phyloP scores from a whole-genome alignment of 2,329 filamentous ascomycete species.

The Fusarium ramigenum region DNA sequence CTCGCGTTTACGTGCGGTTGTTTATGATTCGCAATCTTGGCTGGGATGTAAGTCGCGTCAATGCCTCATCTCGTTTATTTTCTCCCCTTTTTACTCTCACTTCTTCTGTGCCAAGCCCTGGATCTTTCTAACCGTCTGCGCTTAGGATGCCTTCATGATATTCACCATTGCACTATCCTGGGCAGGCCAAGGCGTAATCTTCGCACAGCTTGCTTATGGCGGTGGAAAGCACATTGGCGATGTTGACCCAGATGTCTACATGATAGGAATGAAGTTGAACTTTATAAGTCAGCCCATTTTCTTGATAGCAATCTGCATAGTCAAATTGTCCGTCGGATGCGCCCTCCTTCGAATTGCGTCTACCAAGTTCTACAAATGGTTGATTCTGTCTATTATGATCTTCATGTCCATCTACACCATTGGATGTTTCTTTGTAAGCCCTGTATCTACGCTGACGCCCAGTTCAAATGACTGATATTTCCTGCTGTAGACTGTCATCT shows the following conservation, averaged over 20 bases:
- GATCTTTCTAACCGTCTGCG: not conserved
- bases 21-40: constrained; percentile 58
- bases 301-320: constrained; percentile 51
- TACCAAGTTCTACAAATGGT: constrained; percentile 46
- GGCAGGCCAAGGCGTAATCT: constrained; percentile 51
- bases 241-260: constrained; percentile 47
- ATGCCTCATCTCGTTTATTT: not conserved
- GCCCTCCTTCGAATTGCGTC: constrained; percentile 54
- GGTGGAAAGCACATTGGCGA: constrained; percentile 58
- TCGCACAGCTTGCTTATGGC: constrained; percentile 53
- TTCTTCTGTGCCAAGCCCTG: too few relatives aligned
- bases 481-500: constrained; percentile 50
- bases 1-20: constrained; percentile 58
- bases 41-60: constrained; percentile 51
- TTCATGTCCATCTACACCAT: constrained; percentile 49
- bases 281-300: constrained; percentile 57
- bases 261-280: constrained; percentile 53
- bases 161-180: constrained; percentile 46
- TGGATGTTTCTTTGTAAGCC: constrained; percentile 49
- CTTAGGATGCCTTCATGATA: constrained; percentile 46
- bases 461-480: not conserved
- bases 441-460: too few relatives aligned
- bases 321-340: constrained; percentile 55
- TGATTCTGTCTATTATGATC: constrained; percentile 51
- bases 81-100: too few relatives aligned